A percentile compares a stretch with the other conserved stretches of the same genome.
Conservation (phyloP, 495 filamentous ascomycete species). For the Polyplosphaeria fusca region DNA sequence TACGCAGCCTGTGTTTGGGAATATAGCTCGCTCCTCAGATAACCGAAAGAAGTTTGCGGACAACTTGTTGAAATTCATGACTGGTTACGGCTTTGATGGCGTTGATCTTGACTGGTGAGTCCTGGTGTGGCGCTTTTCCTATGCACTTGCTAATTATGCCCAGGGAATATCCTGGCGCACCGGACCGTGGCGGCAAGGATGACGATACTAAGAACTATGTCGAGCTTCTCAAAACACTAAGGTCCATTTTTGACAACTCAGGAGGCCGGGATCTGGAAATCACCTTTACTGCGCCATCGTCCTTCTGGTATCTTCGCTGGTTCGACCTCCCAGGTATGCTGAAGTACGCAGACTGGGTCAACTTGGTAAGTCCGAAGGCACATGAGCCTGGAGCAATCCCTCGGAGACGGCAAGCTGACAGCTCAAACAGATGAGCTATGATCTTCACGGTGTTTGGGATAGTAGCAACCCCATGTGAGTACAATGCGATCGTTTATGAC, state of each 20-base stretch:
- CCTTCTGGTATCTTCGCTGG: neutral
- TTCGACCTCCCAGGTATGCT: neutral
- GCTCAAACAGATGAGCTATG: too few relatives aligned
- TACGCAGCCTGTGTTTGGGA: neutral
- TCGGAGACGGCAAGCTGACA: too few relatives aligned
- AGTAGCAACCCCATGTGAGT: neutral
- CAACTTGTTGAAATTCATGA: neutral
- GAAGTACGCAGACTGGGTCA: neutral
- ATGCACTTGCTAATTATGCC: too few relatives aligned
- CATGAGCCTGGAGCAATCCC: too few relatives aligned
- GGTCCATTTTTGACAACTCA: neutral
- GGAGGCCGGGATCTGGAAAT: neutral
- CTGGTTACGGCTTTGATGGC: neutral
- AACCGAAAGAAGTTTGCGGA: neutral
- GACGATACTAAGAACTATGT: neutral
- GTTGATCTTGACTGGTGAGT: too few relatives aligned
- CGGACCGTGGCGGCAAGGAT: neutral
- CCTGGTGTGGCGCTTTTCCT: too few relatives aligned
- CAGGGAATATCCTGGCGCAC: neutral
- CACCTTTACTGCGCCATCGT: neutral
- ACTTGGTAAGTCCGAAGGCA: too few relatives aligned
- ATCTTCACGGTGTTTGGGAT: neutral
- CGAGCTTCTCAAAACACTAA: neutral
- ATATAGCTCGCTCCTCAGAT: neutral
- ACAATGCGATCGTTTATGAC: neutral